Percentiles rank a stretch among this genome's conserved stretches.
Conservation (phyloP, 345 rosid genomes). For the Diplotaxis tenuifolia region DNA sequence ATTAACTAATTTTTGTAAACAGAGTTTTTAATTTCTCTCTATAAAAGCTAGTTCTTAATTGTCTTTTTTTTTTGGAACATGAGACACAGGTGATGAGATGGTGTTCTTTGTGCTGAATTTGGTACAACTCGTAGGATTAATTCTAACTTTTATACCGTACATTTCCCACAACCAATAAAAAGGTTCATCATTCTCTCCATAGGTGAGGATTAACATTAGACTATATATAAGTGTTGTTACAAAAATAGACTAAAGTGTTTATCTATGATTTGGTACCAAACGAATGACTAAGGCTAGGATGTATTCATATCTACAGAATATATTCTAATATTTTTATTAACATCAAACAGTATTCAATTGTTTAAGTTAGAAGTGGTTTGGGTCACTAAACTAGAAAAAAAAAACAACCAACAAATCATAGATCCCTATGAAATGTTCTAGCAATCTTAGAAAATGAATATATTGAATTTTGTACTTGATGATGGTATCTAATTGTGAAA, state of each 20-base stretch:
- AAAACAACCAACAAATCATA: background rate
- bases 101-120: constrained; percentile 32
- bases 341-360: background rate
- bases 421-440: background rate
- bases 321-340: background rate
- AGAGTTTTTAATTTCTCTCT: background rate
- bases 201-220: background rate
- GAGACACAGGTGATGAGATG: constrained; percentile 24
- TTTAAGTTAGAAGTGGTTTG: background rate
- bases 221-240: no score
- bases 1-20: background rate
- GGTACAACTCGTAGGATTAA: constrained; percentile 22
- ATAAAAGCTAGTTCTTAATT: background rate
- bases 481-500: background rate
- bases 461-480: background rate
- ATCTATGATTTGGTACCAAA: background rate
- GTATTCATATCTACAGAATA: background rate
- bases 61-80: background rate
- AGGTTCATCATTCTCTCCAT: background rate
- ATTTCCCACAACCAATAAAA: constrained; percentile 14
- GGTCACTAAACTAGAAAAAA: background rate
- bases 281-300: background rate
- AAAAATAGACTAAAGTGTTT: no score
- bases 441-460: background rate
- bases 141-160: constrained; percentile 24